Base-by-base conservation (phyloP, 192 early-diverging fungal genomes). In the Dissophora globulifera region DNA sequence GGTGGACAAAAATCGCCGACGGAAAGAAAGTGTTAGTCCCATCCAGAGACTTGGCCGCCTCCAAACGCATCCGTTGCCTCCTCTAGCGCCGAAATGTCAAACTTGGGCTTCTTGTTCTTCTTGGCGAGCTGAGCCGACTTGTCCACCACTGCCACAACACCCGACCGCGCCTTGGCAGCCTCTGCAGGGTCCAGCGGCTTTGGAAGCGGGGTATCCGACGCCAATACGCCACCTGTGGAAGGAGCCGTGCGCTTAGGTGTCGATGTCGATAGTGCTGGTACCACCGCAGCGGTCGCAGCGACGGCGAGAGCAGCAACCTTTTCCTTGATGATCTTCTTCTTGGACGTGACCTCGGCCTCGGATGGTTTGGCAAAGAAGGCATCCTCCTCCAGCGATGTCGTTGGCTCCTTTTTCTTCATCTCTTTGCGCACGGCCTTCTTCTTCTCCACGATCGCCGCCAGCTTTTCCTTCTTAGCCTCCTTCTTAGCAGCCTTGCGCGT, bases 141-240 rank as follows among this genome's bases (percentile, higher is more conserved):
- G 56, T 83, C 80, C 27, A 80, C 78, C 4, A 75, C 62, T 15
- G 75, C 84, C 22, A 81, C 82, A 31, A 86, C 78, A 72, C 84
- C 72, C 7, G 72, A 76, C 22, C 72, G 33, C 0, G 72, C 72
- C 52, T 76, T 76, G 29, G 62, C 72, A 12, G 50, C 50, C 22
- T 76, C 63, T 15, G 42, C 72, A 49, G 72, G 72, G 29, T 76
- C 57, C 56, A 60, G 33, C 13, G n/a, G n/a, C n/a, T n/a, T n/a
- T n/a, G n/a, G n/a, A n/a, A n/a, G n/a, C n/a, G n/a, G n/a, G n/a
- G n/a, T n/a, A n/a, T n/a, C n/a, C n/a, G n/a, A n/a, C n/a, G n/a
- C n/a, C n/a, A n/a, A n/a, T n/a, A n/a, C n/a, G n/a, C n/a, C n/a
- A n/a, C n/a, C n/a, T n/a, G n/a, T n/a, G n/a, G n/a, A n/a, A n/a